phyloP scores from a whole-genome alignment of 2,329 filamentous ascomycete genomes.

The Camptophora hylomeconis region DNA sequence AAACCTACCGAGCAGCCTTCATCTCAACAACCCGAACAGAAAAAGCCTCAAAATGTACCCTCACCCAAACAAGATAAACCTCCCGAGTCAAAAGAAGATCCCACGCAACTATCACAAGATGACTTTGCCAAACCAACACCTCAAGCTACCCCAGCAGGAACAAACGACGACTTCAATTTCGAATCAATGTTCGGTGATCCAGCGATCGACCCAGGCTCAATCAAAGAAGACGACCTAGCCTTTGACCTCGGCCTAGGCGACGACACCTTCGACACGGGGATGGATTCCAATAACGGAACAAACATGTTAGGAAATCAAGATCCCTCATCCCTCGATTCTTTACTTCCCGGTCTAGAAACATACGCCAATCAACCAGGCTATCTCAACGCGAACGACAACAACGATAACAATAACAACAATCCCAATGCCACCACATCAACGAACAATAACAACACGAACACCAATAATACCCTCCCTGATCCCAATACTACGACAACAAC shows the following conservation, averaged over 20 bases:
- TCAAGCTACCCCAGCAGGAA: constrained; percentile 18
- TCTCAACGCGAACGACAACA: constrained; percentile 17
- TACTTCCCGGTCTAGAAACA: constrained; percentile 22
- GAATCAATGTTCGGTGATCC: constrained; percentile 27
- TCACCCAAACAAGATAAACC: too few species aligned
- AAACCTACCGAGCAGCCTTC: constrained; percentile 17
- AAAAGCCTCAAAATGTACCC: too few species aligned
- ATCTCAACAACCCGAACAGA: not conserved
- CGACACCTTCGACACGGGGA: constrained; percentile 20
- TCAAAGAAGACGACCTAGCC: constrained; percentile 22
- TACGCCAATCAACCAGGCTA: constrained; percentile 19
- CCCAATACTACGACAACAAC: too few species aligned
- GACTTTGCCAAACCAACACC: constrained; percentile 14
- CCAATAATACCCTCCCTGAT: constrained; percentile 1
- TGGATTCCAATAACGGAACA: constrained; percentile 26
- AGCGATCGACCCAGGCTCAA: constrained; percentile 13
- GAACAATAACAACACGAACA: constrained; percentile 2
- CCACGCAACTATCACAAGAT: constrained; percentile 14
- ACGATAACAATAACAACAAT: constrained; percentile 18
- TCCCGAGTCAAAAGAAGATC: constrained; percentile 21
- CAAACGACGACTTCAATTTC: constrained; percentile 27
- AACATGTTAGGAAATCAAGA: constrained; percentile 19
- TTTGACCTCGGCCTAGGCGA: constrained; percentile 28
- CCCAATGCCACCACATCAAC: constrained; percentile 5
- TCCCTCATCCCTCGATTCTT: constrained; percentile 18